Evolutionary conservation across 1,139 yeast genomes (phyloP), one percentile per base, ranked within the genome.

Genomic region (Lodderomyces orthopsilosis): DNA sequence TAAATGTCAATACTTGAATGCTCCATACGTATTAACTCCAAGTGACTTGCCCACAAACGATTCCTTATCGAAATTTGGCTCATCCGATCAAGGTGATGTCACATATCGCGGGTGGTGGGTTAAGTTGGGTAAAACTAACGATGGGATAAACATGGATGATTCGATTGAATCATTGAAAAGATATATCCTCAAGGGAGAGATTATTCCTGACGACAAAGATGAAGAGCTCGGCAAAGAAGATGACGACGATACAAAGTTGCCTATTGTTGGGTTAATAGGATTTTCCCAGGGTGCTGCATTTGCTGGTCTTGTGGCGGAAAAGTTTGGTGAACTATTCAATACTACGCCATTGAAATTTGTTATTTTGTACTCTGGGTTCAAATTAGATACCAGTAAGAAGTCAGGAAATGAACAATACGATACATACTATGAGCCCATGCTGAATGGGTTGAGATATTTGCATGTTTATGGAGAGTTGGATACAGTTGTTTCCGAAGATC

Each of bases 381-480:
- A 76, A 52, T 65, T 87, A 40, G 74, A 72, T 50, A 82, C 85
- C 1, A 65, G 70, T 10, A 61, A 68, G 35, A 51, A 50, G 12
- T 52, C 66, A 9, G 69, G 66, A 0, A 65, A 66, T 44, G 53
- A 53, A 7, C 41, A 49, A 12, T 63, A 61, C 45, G 51, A 50
- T 21, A 44, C 52, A 4, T 62, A 56, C 43, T 82, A 79, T n/a
- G 46, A 42, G 26, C 50, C 60, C 2, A 23, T 24, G 8, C 34
- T 23, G 18, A 45, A 46, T 14, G 44, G 46, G 10, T 52, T 83
- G 41, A 62, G 66, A 12, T 60, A 83, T 1, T 66, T 93, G 43
- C 96, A 90, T 59, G 83, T 93, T 0, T 65, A 83, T 43, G 98
- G 98, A 6, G 91, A 91, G 44, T 66, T 90, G 35, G 98, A 93